These are phyloP conservation scores for Acanthamoeba castellanii DNA, from an alignment of 208 protist species.

Conservation along the genomic window DNA sequence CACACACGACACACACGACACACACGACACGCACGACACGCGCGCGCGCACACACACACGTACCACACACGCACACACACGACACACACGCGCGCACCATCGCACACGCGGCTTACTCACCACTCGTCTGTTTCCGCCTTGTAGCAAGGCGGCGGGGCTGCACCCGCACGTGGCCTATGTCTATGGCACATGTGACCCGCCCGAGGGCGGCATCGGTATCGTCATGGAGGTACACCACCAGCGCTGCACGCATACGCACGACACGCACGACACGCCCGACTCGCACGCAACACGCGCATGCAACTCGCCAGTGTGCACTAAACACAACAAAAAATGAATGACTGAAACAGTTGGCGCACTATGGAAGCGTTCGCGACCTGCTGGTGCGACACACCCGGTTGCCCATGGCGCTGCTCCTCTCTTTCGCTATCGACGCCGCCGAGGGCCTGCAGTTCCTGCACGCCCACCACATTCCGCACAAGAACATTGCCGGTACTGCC, in stretches of 20 bases:
- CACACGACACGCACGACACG: no score
- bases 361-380: not conserved
- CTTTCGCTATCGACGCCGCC: not conserved
- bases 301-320: no score
- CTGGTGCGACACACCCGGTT: not conserved
- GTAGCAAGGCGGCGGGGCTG: not conserved
- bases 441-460: constrained; percentile 1
- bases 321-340: no score
- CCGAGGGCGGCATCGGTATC: not conserved
- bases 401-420: not conserved
- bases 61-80: no score
- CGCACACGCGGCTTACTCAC: not conserved
- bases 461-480: not conserved
- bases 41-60: no score
- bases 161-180: not conserved
- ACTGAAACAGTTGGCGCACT: constrained; percentile 30
- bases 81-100: not conserved
- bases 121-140: not conserved
- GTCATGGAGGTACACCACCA: not conserved
- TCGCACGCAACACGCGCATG: not conserved
- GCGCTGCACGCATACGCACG: not conserved
- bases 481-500: not conserved
- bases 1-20: no score
- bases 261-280: no score
- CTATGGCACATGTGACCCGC: constrained; percentile 18